phyloP scores from a whole-genome alignment of 768 basidiomycete genomes.

The Clitopilus passeckerianus region DNA sequence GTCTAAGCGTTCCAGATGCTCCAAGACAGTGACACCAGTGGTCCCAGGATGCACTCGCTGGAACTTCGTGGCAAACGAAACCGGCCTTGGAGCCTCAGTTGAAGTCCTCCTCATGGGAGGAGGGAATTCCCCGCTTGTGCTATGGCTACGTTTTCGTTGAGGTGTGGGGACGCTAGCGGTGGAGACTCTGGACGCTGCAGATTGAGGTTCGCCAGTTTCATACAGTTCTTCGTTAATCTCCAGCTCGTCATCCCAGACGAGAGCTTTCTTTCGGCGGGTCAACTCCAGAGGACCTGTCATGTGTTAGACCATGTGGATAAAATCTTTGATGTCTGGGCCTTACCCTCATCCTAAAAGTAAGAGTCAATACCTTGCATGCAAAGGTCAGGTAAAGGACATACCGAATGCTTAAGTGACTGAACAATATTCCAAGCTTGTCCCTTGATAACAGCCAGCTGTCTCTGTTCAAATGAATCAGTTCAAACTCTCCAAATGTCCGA shows the following conservation, averaged over 20 bases:
- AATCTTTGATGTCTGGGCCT: constrained; percentile 3
- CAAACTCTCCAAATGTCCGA: not conserved
- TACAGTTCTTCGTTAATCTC: constrained; percentile 55
- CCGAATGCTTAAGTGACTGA: constrained; percentile 73
- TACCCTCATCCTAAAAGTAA: constrained; percentile 68
- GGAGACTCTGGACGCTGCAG: constrained; percentile 56
- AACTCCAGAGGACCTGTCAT: constrained; percentile 93
- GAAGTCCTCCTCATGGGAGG: constrained; percentile 64
- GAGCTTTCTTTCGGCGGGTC: constrained; percentile 73
- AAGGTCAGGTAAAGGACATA: constrained; percentile 29
- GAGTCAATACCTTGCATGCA: not conserved
- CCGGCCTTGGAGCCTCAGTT: constrained; percentile 64
- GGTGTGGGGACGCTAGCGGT: constrained; percentile 58
- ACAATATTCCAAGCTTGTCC: constrained; percentile 91
- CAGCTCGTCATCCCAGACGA: constrained; percentile 86
- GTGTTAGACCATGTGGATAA: too few relatives aligned
- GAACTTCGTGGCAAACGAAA: constrained; percentile 82
- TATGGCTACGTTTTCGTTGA: constrained; percentile 51
- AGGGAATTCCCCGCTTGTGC: constrained; percentile 67
- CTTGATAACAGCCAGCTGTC: constrained; percentile 90
- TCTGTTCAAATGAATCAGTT: constrained; percentile 28
- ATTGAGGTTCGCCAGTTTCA: constrained; percentile 27
- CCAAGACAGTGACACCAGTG: constrained; percentile 80
- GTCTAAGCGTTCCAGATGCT: constrained; percentile 82
- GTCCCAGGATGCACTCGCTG: constrained; percentile 81